phyloP scores from a whole-genome alignment of 2,329 filamentous ascomycete genomes.

The Cladosporium velox region DNA sequence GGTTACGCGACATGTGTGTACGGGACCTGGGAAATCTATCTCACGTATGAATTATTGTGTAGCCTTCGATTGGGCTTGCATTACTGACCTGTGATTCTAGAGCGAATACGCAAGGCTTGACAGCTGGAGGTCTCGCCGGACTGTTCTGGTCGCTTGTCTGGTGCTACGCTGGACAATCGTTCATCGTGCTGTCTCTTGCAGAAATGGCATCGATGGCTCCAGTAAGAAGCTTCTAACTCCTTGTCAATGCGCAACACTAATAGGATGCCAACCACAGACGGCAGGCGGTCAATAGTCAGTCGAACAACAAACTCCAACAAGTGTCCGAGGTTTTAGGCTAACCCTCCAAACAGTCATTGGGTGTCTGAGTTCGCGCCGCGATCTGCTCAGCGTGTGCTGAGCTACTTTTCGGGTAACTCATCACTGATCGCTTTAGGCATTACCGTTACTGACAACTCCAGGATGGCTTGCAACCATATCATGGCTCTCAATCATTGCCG shows the following conservation, averaged over 20 bases:
- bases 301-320: not conserved
- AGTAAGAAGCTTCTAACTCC: not conserved
- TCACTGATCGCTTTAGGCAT: not conserved
- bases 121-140: conserved; percentile 33
- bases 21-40: conserved; percentile 53
- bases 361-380: conserved; percentile 37
- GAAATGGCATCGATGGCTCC: conserved; percentile 40
- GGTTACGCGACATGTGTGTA: conserved; percentile 54
- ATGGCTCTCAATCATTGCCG: conserved; percentile 50
- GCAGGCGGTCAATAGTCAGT: conserved; percentile 32
- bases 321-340: not conserved
- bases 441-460: not conserved
- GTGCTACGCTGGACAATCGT: conserved; percentile 33
- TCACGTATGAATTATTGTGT: not conserved
- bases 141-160: conserved; percentile 36
- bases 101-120: conserved; percentile 29
- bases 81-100: conserved; percentile 18
- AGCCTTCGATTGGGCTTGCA: not conserved
- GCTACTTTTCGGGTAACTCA: conserved; percentile 23
- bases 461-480: conserved; percentile 37
- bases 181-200: conserved; percentile 38
- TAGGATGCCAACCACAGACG: not conserved
- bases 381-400: conserved; percentile 31
- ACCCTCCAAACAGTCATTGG: conserved; percentile 27
- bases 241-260: not conserved